Evolutionary conservation across 805 yeast species (phyloP).

Genomic region (Saccharomycopsis babjevae): DNA sequence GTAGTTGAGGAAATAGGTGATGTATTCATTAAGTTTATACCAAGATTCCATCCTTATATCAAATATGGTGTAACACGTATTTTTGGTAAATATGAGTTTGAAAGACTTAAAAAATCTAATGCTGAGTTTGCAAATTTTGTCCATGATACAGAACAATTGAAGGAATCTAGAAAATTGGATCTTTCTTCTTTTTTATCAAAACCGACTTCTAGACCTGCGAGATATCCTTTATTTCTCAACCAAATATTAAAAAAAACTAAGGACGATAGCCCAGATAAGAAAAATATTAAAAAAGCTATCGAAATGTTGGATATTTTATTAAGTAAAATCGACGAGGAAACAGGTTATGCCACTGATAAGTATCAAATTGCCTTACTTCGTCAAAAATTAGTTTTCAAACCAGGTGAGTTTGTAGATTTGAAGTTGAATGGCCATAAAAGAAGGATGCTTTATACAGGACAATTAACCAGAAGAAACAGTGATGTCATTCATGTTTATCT

Average conservation of each 20-base stretch:
- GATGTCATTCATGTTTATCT: constrained; percentile 79
- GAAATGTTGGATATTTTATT: constrained; percentile 67
- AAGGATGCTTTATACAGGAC: constrained; percentile 68
- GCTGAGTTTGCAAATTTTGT: constrained; percentile 88
- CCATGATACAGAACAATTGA: constrained; percentile 77
- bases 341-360: constrained; percentile 90
- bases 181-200: constrained; percentile 87
- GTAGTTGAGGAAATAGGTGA: constrained; percentile 84
- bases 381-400: constrained; percentile 71
- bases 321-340: constrained; percentile 68
- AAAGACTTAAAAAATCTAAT: constrained; percentile 83
- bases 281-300: constrained; percentile 59
- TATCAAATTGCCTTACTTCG: constrained; percentile 80
- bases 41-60: constrained; percentile 85
- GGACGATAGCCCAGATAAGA: constrained; percentile 64
- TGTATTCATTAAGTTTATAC: constrained; percentile 71
- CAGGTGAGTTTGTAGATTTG: constrained; percentile 78
- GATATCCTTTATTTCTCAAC: constrained; percentile 76
- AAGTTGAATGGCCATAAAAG: constrained; percentile 76
- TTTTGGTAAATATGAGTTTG: constrained; percentile 91
- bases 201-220: constrained; percentile 91
- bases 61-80: constrained; percentile 91
- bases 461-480: constrained; percentile 62
- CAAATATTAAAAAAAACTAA: constrained; percentile 77
- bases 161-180: constrained; percentile 82